Base-by-base conservation (phyloP, 129 eudicot genomes). In the Pulicaria dysenterica region DNA sequence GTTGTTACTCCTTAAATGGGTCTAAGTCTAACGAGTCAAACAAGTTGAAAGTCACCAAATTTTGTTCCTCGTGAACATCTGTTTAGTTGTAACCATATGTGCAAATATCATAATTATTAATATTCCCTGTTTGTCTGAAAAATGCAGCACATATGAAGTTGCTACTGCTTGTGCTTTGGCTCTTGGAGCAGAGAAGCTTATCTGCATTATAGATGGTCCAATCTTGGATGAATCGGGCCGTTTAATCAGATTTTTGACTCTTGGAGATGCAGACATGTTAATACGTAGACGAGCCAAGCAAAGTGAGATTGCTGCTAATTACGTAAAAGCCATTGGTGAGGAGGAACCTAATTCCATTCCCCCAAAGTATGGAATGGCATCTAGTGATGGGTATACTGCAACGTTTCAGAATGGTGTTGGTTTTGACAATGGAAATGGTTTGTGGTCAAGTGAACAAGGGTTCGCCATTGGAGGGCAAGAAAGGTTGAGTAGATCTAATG, bases 161-260 rank as follows among this genome's bases (percentile, higher is more conserved):
- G 98, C 98, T 42, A 94, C 98, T 63, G 98, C 98, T 51, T 94
- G 98, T 69, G 98, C 97, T 7, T 53, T 94, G 79, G 96, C 98
- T 75, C 93, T 94, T 61, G 93, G 89, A 62, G 98, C 98, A 13
- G 98, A 94, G 85, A 94, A 94, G 62, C 96, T 94, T 72, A 88
- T 94, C 49, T 90, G 97, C 81, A 64, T 94, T 42, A 90, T 94
- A 41, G 97, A 94, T 47, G 98, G 98, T 2, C 98, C 98, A 19
- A 86, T 94, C 80, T 73, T 87, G 59, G 96, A 94, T 77, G 98
- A 94, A 56, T 77, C 53, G 65, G 97, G 97, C 4, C 95, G 89
- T 56, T 95, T 94, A 39, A 88, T 94, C 53, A 86, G 93, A 49
- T 94, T 90, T 70, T 68, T 94, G 64, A 85, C 90, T 53, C 98